These are phyloP conservation scores for Anisodus acutangulus DNA, from an alignment of 257 asterid species.

Conservation along the genomic window DNA sequence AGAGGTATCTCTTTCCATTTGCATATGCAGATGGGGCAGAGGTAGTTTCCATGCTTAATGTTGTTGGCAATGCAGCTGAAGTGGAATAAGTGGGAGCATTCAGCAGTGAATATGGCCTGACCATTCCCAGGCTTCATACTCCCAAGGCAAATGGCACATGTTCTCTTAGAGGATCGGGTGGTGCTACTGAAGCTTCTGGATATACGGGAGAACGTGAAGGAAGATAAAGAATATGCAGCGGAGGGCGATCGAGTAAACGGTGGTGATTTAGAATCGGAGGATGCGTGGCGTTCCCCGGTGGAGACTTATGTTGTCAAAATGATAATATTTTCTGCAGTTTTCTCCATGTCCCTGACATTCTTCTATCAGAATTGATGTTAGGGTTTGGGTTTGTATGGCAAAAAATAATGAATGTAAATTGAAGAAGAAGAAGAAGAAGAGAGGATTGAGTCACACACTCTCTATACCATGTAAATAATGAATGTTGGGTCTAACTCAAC, in stretches of 20 bases:
- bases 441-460: no score
- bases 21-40: slow-evolving; percentile 46
- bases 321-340: slow-evolving; percentile 41
- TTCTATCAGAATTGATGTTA: background rate
- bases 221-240: background rate
- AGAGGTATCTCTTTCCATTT: slow-evolving; percentile 49
- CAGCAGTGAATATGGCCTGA: slow-evolving; percentile 50
- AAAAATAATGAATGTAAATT: background rate
- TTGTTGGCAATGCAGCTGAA: slow-evolving; percentile 44
- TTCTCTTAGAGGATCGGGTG: slow-evolving; percentile 36
- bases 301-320: slow-evolving; percentile 27
- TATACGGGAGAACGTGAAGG: slow-evolving; percentile 35
- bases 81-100: slow-evolving; percentile 49
- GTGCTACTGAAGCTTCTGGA: slow-evolving; percentile 35
- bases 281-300: background rate
- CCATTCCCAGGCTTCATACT: slow-evolving; percentile 40
- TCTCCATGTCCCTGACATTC: slow-evolving; percentile 44
- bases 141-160: slow-evolving; percentile 48
- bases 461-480: no score
- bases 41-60: slow-evolving; percentile 44
- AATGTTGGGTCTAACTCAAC: no score
- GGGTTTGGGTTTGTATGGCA: slow-evolving; percentile 1
- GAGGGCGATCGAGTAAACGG: slow-evolving; percentile 23
- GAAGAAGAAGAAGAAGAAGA: slow-evolving; percentile 18
- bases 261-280: slow-evolving; percentile 31